These are phyloP conservation scores for Solanum sejunctum DNA, from an alignment of 257 asterid genomes.

Conservation along the genomic window DNA sequence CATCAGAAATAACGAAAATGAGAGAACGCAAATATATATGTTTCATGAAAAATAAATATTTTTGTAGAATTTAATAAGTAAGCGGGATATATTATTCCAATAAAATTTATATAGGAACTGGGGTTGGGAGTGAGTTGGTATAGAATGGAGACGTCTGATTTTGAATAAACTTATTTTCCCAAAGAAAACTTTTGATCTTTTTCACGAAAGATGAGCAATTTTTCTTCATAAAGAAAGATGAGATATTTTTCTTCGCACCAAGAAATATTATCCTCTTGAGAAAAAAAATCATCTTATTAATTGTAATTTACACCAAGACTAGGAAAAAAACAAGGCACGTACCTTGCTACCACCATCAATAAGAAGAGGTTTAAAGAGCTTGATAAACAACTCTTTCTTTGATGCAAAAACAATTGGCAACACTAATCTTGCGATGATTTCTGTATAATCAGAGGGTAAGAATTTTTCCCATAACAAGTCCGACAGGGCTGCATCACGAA, in stretches of 20 bases:
- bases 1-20: not conserved
- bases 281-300: not conserved
- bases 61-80: not conserved
- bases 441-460: constrained; percentile 43
- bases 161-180: not conserved
- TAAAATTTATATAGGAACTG: not conserved
- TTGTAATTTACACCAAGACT: not conserved
- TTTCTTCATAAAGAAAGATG: too few relatives aligned
- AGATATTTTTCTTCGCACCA: too few relatives aligned
- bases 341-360: constrained; percentile 67
- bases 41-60: not conserved
- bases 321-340: not conserved
- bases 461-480: constrained; percentile 51
- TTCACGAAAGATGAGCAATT: too few relatives aligned
- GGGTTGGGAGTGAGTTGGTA: not conserved
- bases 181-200: not conserved
- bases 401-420: constrained; percentile 27
- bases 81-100: not conserved
- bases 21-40: not conserved
- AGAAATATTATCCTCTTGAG: not conserved
- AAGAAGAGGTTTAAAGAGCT: constrained; percentile 47
- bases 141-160: not conserved
- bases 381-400: constrained; percentile 43
- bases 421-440: constrained; percentile 28
- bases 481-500: constrained; percentile 38